Base-by-base conservation (phyloP, 768 basidiomycete genomes). In the Russula earlei region DNA sequence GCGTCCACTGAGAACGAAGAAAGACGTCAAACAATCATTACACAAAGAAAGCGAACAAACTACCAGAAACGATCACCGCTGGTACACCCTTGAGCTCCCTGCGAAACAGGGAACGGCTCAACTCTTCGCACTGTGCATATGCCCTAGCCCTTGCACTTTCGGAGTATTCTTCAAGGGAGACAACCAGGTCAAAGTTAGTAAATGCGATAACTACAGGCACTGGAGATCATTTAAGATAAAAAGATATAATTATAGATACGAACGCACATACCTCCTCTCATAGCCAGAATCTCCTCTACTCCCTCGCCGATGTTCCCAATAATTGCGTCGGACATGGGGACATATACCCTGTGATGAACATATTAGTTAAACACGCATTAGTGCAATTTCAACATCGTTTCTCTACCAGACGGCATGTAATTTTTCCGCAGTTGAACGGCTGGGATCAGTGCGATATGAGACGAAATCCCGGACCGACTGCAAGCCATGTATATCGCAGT, bases 401-500 rank as follows among this genome's bases (percentile, higher is more conserved):
- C 19, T 22, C 40, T 52, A 52, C 50, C 50, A 52, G 15, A 52
- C n/a, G 4, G 50, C 50, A 11, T 52, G 27, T 31, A 52, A 20
- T 41, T 15, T 41, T 42, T 42, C 27, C 5, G 31, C 12, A 10
- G 27, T 14, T 15, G 29, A 10, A 9, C 40, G 29, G 1, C 5
- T 41, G n/a, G 5, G 27, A 29, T 41, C 49, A 0, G 50, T 52
- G 9, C 50, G 40, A 2, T 17, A 1, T 22, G 41, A 11, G 15
- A 52, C 31, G 15, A 42, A 42, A 33, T 52, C 50, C 14, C 19
- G 50, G n/a, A 52, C 22, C 5, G 29, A 5, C 24, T 42, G 50
- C 27, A 52, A 31, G 38, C 29, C 27, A 1, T 41, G 20, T 12
- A 8, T 17, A 33, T 52, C 40, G 20, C 50, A 40, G 6, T 14